Evolutionary conservation across 1,139 yeast species (phyloP), one percentile per base, ranked within the genome.

Genomic region (Magnusiomyces suaveolens): DNA sequence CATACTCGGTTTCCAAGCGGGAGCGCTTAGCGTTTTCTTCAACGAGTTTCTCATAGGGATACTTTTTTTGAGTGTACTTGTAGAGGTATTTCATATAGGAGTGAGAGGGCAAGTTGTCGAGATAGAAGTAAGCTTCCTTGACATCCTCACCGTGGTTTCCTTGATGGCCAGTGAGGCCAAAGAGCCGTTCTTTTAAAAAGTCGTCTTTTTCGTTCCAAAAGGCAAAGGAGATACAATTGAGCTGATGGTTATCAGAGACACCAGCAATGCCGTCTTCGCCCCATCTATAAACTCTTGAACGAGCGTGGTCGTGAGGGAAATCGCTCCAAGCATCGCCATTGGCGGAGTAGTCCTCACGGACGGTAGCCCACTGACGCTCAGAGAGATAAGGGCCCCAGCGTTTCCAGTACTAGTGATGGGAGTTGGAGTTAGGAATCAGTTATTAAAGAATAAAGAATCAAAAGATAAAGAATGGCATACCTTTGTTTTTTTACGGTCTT

Each of bases 81-180:
- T 90, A 90, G 59, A 88, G 75, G 63, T 85, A 88, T 73, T 90
- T 89, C 88, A 88, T 87, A 73, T 89, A 90, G 43, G 95, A 83
- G 70, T 90, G 97, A 12, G 96, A 79, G 3, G 97, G 97, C 2
- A 95, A 85, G 69, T 88, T 89, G 71, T 90, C 97, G 60, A 90
- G 76, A 63, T 87, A 86, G 66, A 80, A 85, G 69, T 87, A 90
- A 56, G 87, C 78, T 69, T 87, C 89, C 72, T 87, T 87, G 59
- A 87, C 96, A 68, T 90, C 97, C 66, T 90, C 97, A 55, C 97
- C 97, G 68, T 90, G 97, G 68, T 90, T 90, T 3, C 95, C 95
- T 67, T 89, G 94, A 23, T 89, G 89, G 52, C 95, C 95, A 36
- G 97, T 89, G 50, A 90, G 77, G 1, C 97, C 97, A 69, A 82